Percentiles rank a stretch among this genome's conserved stretches.
These are phyloP conservation scores for Vaccinium vitisidaea DNA, from an alignment of 148 eudicot genomes.

Conservation along the genomic window DNA sequence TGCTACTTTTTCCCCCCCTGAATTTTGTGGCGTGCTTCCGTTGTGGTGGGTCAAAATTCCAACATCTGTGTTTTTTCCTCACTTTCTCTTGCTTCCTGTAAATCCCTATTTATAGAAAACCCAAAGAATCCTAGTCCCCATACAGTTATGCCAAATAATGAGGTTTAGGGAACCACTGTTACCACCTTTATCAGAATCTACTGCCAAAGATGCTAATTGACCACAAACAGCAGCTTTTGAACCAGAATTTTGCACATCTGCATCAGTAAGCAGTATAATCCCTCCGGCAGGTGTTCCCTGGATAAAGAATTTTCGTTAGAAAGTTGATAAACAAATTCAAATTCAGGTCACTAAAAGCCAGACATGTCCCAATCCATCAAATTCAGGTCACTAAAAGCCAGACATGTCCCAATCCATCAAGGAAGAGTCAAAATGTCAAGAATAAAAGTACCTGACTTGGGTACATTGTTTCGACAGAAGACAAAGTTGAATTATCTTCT, in stretches of 20 bases:
- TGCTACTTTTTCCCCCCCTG: neutral
- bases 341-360: neutral
- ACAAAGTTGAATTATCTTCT: slow-evolving; percentile 25
- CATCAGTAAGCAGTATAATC: slow-evolving; percentile 59
- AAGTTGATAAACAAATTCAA: neutral
- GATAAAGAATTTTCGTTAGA: slow-evolving; percentile 11
- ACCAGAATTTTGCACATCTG: slow-evolving; percentile 64
- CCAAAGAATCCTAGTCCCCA: neutral
- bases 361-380: neutral
- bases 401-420: neutral
- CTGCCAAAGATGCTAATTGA: slow-evolving; percentile 67
- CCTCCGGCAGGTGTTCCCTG: slow-evolving; percentile 53
- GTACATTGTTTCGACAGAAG: slow-evolving; percentile 27
- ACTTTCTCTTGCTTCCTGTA: neutral
- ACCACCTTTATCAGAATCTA: slow-evolving; percentile 69
- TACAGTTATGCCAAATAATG: neutral
- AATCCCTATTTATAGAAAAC: neutral
- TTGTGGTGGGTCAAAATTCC: neutral
- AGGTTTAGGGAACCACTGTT: neutral
- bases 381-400: neutral
- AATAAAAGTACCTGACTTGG: slow-evolving; percentile 37
- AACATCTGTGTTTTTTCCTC: neutral
- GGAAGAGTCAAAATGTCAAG: neutral
- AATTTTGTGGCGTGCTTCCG: neutral
- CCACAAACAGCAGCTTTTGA: slow-evolving; percentile 94